phyloP scores from a whole-genome alignment of 1,139 yeast genomes.

The Candida neerlandica region DNA sequence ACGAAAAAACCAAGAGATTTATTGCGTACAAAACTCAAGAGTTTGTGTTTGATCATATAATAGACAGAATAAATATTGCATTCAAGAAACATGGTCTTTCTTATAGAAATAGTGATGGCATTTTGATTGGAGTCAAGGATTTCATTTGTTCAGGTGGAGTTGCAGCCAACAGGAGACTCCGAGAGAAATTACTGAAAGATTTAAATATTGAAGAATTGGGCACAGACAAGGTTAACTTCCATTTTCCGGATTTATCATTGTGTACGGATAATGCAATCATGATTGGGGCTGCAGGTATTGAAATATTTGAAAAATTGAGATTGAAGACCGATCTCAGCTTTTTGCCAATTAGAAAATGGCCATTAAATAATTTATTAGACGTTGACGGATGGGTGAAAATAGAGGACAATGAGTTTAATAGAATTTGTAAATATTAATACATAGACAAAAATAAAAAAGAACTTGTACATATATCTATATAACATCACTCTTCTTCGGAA shows the following conservation, averaged over 20 bases:
- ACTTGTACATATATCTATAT: conserved; percentile 11
- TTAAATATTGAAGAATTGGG: conserved; percentile 22
- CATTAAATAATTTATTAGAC: conserved; percentile 50
- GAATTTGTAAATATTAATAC: conserved; percentile 15
- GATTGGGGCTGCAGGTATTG: conserved; percentile 98
- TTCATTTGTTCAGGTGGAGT: conserved; percentile 94
- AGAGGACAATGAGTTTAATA: conserved; percentile 16
- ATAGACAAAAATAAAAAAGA: neutral
- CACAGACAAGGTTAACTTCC: conserved; percentile 28
- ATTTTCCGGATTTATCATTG: conserved; percentile 69
- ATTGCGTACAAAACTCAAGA: conserved; percentile 68
- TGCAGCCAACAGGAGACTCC: conserved; percentile 68
- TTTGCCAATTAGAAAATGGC: conserved; percentile 75
- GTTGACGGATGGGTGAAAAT: conserved; percentile 54
- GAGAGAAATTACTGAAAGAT: conserved; percentile 49
- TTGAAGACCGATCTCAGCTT: conserved; percentile 53
- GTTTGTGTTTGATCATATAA: conserved; percentile 69
- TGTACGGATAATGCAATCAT: conserved; percentile 96
- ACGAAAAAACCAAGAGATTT: conserved; percentile 30
- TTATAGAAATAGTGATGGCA: conserved; percentile 27
- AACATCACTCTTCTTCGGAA: neutral
- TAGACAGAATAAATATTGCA: conserved; percentile 62
- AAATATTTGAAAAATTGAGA: conserved; percentile 61
- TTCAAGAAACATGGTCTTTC: conserved; percentile 37
- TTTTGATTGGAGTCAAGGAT: conserved; percentile 47